Evolutionary conservation across 2,329 filamentous ascomycete genomes (phyloP).

Genomic region (Grosmannia clavigera): DNA sequence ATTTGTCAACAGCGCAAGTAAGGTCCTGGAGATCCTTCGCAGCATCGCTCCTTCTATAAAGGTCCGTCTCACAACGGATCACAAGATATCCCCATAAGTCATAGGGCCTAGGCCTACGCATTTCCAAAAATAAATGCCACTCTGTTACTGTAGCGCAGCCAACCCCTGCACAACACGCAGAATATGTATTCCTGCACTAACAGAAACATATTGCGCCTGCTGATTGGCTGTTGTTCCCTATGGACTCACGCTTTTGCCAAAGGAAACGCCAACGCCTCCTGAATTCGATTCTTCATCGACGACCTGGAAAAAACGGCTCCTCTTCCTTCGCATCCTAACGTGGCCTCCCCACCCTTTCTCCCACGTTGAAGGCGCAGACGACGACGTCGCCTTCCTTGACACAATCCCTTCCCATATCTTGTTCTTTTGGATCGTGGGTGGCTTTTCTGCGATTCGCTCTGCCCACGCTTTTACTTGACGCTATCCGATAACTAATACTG

Average conservation of each 20-base stretch:
- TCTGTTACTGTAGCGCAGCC: conserved; percentile 1
- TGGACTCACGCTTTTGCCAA: background rate
- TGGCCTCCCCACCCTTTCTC: background rate
- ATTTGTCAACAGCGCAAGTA: too few species aligned
- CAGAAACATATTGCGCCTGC: background rate
- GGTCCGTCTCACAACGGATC: too few species aligned
- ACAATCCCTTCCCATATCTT: too few species aligned
- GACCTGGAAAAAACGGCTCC: background rate
- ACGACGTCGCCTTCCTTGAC: background rate
- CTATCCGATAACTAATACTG: background rate
- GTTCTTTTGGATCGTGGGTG: background rate
- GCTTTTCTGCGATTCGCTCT: background rate
- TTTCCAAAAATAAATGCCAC: background rate
- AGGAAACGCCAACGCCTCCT: background rate
- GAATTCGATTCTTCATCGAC: conserved; percentile 1
- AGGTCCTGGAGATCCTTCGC: too few species aligned
- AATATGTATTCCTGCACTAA: background rate
- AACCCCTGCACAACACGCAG: background rate
- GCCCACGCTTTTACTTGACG: background rate
- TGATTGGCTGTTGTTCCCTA: background rate
- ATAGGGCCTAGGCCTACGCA: too few species aligned
- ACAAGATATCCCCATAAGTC: too few species aligned
- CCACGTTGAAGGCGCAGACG: background rate
- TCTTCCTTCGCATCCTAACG: background rate
- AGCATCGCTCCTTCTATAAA: too few species aligned